Evolutionary conservation across 139 green algal genomes (phyloP), one percentile per base, ranked within the genome.

Genomic region (Chlamydomonas eustigma): DNA sequence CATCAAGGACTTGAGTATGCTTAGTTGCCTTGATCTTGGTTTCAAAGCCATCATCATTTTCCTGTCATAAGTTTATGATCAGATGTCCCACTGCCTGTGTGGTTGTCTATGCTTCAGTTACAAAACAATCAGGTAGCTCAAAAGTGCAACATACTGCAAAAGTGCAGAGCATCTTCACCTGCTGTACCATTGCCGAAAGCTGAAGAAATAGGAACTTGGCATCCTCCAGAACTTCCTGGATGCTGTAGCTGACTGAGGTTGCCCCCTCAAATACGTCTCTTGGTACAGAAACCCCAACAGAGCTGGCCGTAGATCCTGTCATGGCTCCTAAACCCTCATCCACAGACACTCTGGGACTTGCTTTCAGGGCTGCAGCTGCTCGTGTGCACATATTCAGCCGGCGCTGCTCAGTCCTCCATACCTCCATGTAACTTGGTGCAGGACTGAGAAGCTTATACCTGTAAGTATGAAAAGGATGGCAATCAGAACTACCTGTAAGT

Each of bases 381-480:
- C 68, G 68, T 28, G 33, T 58, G 68, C 68, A 75, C 5, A 75
- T 33, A 37, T 75, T 3, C 36, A 75, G 68, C 2, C 68, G 33
- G 68, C 68, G 68, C 68, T 75, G 68, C 34, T 28, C 35, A 3
- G 22, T 36, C 2, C 24, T 6, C 3, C n/a, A 51, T 28, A 28
- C 28, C 25, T 33, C 34, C 8, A 36, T 36, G 68, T 75, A 75
- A 28, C 63, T 36, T 25, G 68, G 3, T 2, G 68, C 68, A 5
- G 68, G 68, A 18, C 5, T 63, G 33, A 50, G 32, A 37, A 75
- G 68, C 35, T 75, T 75, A 37, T 75, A 75, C 68, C 68, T 75
- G 58, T 70, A 28, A 12, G 18, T 58, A 18, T 18, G 44, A 12
- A 18, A 18, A 18, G 12, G 44, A 12, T 12, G 44, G 44, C 18